Conservation (phyloP, 2,329 filamentous ascomycete species). For the Aspergillus oerlinghausenensis region DNA sequence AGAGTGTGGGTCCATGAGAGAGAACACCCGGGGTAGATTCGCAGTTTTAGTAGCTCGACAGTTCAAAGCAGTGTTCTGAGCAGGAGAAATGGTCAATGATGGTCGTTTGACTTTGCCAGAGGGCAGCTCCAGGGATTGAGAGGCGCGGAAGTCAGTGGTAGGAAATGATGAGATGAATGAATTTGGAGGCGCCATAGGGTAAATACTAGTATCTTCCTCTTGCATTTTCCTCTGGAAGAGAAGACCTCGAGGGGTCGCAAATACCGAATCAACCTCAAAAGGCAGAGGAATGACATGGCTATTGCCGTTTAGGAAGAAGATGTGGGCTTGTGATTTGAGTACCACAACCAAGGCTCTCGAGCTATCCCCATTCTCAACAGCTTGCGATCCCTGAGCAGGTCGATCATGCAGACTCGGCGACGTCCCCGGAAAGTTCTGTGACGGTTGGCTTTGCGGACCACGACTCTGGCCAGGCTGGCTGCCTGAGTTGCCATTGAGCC, state of each 20-base stretch:
- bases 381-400: slow-evolving; percentile 15
- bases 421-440: slow-evolving; percentile 19
- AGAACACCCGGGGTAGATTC: slow-evolving; percentile 64
- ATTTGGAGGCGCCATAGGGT: slow-evolving; percentile 64
- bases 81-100: slow-evolving; percentile 47
- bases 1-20: slow-evolving; percentile 76
- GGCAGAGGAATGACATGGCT: slow-evolving; percentile 89
- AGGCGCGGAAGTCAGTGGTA: slow-evolving; percentile 30
- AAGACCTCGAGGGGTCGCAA: slow-evolving; percentile 75
- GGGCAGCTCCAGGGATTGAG: slow-evolving; percentile 31
- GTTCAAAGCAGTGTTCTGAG: slow-evolving; percentile 53
- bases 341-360: slow-evolving; percentile 77
- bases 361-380: slow-evolving; percentile 20
- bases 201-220: slow-evolving; percentile 19
- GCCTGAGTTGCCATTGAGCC: slow-evolving; percentile 5
- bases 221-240: slow-evolving; percentile 76
- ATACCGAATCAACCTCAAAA: slow-evolving; percentile 86
- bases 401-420: slow-evolving; percentile 26
- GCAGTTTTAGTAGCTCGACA: slow-evolving; percentile 52
- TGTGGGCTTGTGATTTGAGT: slow-evolving; percentile 85
- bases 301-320: slow-evolving; percentile 84
- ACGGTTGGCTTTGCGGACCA: slow-evolving; percentile 10
- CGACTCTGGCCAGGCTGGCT: slow-evolving; percentile 6
- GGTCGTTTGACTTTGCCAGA: slow-evolving; percentile 39
- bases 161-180: slow-evolving; percentile 73